Evolutionary conservation across 2,329 filamentous ascomycete genomes (phyloP).

Genomic region (Tolypocladium ophioglossoides): DNA sequence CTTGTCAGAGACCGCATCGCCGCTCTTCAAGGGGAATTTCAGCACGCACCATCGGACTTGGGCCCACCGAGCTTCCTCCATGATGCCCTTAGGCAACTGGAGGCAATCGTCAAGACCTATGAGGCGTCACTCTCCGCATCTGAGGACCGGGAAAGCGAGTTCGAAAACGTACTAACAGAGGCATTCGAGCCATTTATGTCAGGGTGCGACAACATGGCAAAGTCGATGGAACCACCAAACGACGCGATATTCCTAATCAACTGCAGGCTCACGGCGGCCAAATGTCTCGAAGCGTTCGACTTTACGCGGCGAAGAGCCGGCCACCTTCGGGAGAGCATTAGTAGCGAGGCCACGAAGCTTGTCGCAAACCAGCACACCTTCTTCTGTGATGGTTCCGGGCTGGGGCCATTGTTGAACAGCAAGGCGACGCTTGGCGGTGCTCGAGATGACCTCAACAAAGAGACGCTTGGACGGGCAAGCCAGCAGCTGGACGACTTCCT

Average conservation of each 20-base stretch:
- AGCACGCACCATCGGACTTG: constrained; percentile 61
- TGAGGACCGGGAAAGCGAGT: constrained; percentile 52
- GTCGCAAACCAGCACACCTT: constrained; percentile 60
- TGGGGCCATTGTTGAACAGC: constrained; percentile 52
- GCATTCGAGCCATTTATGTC: constrained; percentile 79
- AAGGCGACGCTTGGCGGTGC: constrained; percentile 15
- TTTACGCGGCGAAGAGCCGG: constrained; percentile 50
- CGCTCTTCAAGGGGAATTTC: constrained; percentile 60
- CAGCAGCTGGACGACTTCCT: constrained; percentile 82
- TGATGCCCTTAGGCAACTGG: constrained; percentile 69
- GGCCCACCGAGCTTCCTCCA: constrained; percentile 70
- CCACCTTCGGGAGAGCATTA: constrained; percentile 46
- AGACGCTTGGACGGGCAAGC: constrained; percentile 53
- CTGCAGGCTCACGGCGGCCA: constrained; percentile 50
- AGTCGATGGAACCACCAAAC: constrained; percentile 45
- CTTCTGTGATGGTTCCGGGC: constrained; percentile 64
- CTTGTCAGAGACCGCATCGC: constrained; percentile 73
- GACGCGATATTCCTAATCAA: constrained; percentile 64
- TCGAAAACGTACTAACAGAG: constrained; percentile 64
- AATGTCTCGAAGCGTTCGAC: constrained; percentile 44
- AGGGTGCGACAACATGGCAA: constrained; percentile 61
- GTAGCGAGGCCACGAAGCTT: constrained; percentile 45
- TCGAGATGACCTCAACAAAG: constrained; percentile 33
- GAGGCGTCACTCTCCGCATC: constrained; percentile 64
- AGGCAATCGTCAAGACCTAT: constrained; percentile 72